Percentiles rank a stretch among this genome's conserved stretches.
phyloP scores from a whole-genome alignment of 495 filamentous ascomycete species.

The Xylaria longipes region DNA sequence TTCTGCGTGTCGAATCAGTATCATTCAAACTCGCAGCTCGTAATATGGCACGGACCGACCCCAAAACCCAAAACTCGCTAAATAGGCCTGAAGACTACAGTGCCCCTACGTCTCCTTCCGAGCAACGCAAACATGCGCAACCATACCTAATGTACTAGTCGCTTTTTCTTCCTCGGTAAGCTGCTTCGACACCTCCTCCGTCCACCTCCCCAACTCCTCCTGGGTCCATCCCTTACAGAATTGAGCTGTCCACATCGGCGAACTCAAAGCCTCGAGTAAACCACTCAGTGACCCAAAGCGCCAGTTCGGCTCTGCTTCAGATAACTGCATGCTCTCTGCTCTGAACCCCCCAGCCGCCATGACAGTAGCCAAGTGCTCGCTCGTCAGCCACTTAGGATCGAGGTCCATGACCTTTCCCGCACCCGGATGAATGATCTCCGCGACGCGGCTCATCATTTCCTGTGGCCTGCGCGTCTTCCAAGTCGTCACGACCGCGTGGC shows the following conservation, averaged over 20 bases:
- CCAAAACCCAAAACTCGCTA: neutral
- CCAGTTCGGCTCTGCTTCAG: slow-evolving; percentile 30
- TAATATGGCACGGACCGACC: neutral
- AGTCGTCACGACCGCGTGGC: slow-evolving; percentile 39
- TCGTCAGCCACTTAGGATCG: slow-evolving; percentile 31
- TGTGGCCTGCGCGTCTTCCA: slow-evolving; percentile 36
- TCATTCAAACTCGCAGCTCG: neutral
- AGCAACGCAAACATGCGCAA: slow-evolving; percentile 57
- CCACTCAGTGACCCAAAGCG: slow-evolving; percentile 24
- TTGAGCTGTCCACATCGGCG: slow-evolving; percentile 36
- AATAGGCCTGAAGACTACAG: neutral
- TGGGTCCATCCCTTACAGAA: slow-evolving; percentile 39
- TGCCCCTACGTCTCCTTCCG: slow-evolving; percentile 13
- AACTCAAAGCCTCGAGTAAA: slow-evolving; percentile 25
- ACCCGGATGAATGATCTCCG: slow-evolving; percentile 24
- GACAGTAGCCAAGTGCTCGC: slow-evolving; percentile 30
- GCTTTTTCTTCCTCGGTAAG: slow-evolving; percentile 49
- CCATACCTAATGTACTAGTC: slow-evolving; percentile 56
- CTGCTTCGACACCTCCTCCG: slow-evolving; percentile 39
- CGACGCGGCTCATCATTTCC: slow-evolving; percentile 24
- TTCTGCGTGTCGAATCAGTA: neutral
- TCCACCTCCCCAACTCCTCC: slow-evolving; percentile 37
- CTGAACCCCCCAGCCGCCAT: slow-evolving; percentile 30
- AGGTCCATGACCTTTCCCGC: slow-evolving; percentile 25
- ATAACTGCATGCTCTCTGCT: slow-evolving; percentile 21